Evolutionary conservation across 129 eudicot genomes (phyloP).

Genomic region (Saussurea involucrata): DNA sequence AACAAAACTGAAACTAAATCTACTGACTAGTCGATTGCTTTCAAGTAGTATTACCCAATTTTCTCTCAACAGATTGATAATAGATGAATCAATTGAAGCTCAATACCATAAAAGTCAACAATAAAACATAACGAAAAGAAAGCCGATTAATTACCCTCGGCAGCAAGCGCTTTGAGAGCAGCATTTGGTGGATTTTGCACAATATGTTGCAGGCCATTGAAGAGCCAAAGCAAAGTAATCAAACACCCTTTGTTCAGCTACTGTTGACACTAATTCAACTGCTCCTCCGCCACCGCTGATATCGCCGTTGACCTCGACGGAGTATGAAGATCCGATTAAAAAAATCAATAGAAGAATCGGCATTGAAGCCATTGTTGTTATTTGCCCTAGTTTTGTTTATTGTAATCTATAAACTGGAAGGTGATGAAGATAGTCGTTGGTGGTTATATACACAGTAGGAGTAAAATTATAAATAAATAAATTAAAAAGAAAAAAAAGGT

Average conservation of each 20-base stretch:
- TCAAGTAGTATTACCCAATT: not conserved
- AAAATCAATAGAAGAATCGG: conserved; percentile 11
- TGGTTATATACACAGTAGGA: conserved; percentile 11
- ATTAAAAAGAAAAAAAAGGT: not conserved
- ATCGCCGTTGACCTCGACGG: conserved; percentile 30
- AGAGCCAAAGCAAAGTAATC: conserved; percentile 81
- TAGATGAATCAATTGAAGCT: not conserved
- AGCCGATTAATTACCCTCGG: conserved; percentile 47
- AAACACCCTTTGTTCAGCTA: conserved; percentile 60
- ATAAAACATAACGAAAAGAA: not conserved
- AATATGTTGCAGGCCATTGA: conserved; percentile 80
- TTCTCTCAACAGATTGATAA: not conserved
- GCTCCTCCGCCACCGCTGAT: conserved; percentile 14
- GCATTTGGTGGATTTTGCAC: conserved; percentile 55
- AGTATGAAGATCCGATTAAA: conserved; percentile 31
- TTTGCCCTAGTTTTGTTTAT: conserved; percentile 16
- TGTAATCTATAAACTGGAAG: not conserved
- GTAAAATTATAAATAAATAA: not conserved
- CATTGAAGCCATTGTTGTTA: conserved; percentile 20
- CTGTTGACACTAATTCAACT: conserved; percentile 21
- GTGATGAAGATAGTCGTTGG: conserved; percentile 24
- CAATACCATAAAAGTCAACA: conserved; percentile 12
- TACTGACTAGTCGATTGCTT: not conserved
- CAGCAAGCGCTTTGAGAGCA: conserved; percentile 73
- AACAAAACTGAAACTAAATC: conserved; percentile 8